Evolutionary conservation across 1,284 basidiomycete species (phyloP), one percentile per base, ranked within the genome.

Genomic region (Sphagnurus paluster): DNA sequence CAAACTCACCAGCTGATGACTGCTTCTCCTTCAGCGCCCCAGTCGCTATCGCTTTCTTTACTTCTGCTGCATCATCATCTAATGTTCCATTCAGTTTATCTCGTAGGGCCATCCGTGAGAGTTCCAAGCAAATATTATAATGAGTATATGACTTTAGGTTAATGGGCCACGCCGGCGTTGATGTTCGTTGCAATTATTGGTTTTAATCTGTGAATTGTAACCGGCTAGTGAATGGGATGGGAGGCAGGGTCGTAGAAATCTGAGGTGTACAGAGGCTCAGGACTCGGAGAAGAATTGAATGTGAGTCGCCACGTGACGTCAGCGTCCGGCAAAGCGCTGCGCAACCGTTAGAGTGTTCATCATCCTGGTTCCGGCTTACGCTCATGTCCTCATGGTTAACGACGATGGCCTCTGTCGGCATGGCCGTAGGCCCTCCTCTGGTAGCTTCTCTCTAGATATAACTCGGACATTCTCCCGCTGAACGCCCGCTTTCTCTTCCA

Each of bases 381-480:
- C 48, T 34, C 35, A 52, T 53, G 50, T 49, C 56, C 42, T 50
- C 62, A 56, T 85, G 82, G 83, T 38, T 85, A 14, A 78, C 81
- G 5, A 75, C 68, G 2, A 42, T 74, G 3, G 80, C 83, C 10
- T 82, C 82, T 4, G 57, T 84, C 42, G 82, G 83, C 26, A 86
- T 87, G 85, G 85, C 86, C 25, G 69, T 87, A 7, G 86, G 81
- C 10, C 84, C 86, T 17, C 84, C 86, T 14, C 68, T 88, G 41
- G 84, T 86, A 34, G n/a, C n/a, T n/a, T n/a, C n/a, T n/a, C n/a
- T 41, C 63, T 54, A 28, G 38, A 11, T 39, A 33, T 35, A 20
- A 16, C 1, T 21, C 11, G 13, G 26, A 30, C 24, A 33, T 21
- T 20, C n/a, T 7, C 36, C 33, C 9, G 40, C 10, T 16, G 11